Base-by-base conservation (phyloP, 768 basidiomycete species). In the Steccherinum ochraceum region DNA sequence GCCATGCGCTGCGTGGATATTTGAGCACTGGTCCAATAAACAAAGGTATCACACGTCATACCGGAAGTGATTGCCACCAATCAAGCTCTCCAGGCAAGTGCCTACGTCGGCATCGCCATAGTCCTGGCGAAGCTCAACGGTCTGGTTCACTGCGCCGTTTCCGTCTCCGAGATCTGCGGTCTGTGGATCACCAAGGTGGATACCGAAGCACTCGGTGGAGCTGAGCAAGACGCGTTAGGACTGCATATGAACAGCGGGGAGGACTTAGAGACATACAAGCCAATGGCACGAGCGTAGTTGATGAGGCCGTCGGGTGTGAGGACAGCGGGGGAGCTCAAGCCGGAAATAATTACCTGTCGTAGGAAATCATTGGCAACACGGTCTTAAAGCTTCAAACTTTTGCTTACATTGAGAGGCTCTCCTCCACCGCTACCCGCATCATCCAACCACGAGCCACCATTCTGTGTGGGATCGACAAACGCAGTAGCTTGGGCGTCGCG, bases 341-440 rank as follows among this genome's bases (percentile, higher is more conserved):
- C 83, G 2, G 85, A 87, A 49, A 87, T 75, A 55, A 88, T 84
- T 43, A 86, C 72, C 75, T 77, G 30, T 3, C 13, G 39, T 2
- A 10, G 19, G 27, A 40, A 39, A 42, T 16, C 12, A 26, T 7
- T 39, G 11, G n/a, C 45, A 45, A 16, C 24, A 47, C n/a, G n/a
- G 46, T 30, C 35, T 19, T n/a, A 24, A 24, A 19, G 21, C 12
- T 4, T 5, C 12, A 25, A 5, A 45, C 4, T 46, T 50, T 52
- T 2, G 48, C 59, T 24, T 49, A 73, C 77, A 63, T 83, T 71
- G 57, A 79, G 53, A 12, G 74, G 70, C 61, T 70, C 72, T 11
- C 72, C 78, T 3, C 68, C 61, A 45, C 71, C 72, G 20, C 63
- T 43, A 10, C 62, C 60, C 13, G 75, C 65, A 24, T 71, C 56